Conservation (phyloP, 306 rosid species). For the Vigna nakashimae region DNA sequence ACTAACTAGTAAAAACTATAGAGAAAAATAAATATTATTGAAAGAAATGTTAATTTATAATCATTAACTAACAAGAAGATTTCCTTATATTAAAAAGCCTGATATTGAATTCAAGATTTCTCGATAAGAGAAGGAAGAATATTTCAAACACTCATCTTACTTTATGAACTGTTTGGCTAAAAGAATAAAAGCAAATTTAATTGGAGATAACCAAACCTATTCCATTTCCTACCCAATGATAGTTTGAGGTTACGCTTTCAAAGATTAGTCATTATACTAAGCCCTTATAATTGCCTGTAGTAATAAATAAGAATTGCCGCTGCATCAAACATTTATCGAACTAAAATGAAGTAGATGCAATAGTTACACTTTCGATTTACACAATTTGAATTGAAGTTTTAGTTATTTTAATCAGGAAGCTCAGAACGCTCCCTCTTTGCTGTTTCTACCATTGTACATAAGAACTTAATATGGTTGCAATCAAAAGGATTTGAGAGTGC, state of each 20-base stretch:
- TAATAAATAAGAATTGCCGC: conserved; percentile 42
- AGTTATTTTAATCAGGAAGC: conserved; percentile 71
- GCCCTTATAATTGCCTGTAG: conserved; percentile 30
- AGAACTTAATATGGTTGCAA: conserved; percentile 74
- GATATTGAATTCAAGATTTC: too few relatives aligned
- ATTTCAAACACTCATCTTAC: too few relatives aligned
- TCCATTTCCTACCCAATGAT: too few relatives aligned
- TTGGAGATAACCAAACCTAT: too few relatives aligned
- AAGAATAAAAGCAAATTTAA: too few relatives aligned
- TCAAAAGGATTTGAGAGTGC: conserved; percentile 71
- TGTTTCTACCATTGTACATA: conserved; percentile 76
- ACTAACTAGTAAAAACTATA: too few relatives aligned
- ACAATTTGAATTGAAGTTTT: conserved; percentile 20
- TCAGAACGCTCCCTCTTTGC: conserved; percentile 85
- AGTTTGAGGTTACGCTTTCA: not conserved
- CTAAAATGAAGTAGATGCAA: conserved; percentile 33
- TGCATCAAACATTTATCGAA: conserved; percentile 29
- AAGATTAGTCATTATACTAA: conserved; percentile 4
- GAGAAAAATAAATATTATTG: too few relatives aligned
- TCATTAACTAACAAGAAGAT: too few relatives aligned
- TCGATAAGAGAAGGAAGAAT: too few relatives aligned
- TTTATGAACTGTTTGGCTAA: too few relatives aligned
- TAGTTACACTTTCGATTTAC: conserved; percentile 34
- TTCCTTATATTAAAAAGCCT: too few relatives aligned
- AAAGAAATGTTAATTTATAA: too few relatives aligned